Base-by-base conservation (phyloP, 2,329 filamentous ascomycete genomes). In the Penicillium sp. region DNA sequence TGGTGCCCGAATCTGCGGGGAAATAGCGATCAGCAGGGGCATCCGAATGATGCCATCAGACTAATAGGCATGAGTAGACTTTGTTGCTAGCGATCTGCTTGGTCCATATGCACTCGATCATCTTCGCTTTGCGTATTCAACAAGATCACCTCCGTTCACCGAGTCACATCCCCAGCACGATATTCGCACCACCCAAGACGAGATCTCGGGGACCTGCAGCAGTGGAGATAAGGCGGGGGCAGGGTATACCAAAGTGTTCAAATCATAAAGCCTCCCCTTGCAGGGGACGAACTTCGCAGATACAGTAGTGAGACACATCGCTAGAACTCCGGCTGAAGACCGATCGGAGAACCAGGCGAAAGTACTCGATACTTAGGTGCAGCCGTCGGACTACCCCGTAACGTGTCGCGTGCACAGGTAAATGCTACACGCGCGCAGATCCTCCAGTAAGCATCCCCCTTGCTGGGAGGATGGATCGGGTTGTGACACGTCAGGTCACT, bases 211-310 rank as follows among this genome's bases (percentile, higher is more conserved):
- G 54, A 63, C 58, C 62, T 65, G 62, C 64, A 67, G 61, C 39
- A 53, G 57, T 54, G 35, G 31, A 58, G 35, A 25, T 38, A 17
- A 10, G 49, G 49, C 31, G 34, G 34, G 28, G 31, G 57, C 52
- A 61, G 55, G 57, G 54, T 37, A 49, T 57, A 51, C 11, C 47
- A 17, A 14, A 43, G 51, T 47, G 49, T 61, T 57, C 63, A 63
- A 65, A 65, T 62, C 62, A 59, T 28, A 63, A 31, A 38, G 6
- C 17, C 22, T 62, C 64, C 64, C 65, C 65, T 67, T 67, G 64
- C 65, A 66, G 65, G 39, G 39, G 41, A 11, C 10, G 39, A 5
- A 37, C 5, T 25, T 47, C 41, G 15, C 57, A 49, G 34, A 54
- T 52, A 38, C 31, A 10, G 6, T 31, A 31, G 31, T 31, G 31